A percentile compares a stretch with the other conserved stretches of the same genome.
These are phyloP conservation scores for Kernera saxatilis DNA, from an alignment of 345 rosid species.

Conservation along the genomic window DNA sequence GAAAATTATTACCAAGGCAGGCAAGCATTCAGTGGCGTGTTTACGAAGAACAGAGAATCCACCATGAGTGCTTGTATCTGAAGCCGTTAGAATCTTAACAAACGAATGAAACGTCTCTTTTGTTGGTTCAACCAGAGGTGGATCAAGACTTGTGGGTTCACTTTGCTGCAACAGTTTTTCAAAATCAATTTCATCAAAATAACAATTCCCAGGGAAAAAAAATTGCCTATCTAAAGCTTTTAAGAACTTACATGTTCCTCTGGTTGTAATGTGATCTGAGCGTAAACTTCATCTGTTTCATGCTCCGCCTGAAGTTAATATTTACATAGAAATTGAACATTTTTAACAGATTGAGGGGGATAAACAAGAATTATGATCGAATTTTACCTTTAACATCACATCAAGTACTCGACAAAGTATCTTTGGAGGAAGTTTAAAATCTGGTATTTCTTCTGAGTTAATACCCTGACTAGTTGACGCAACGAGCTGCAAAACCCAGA, in stretches of 20 bases:
- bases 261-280: slow-evolving; percentile 78
- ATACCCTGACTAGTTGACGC: slow-evolving; percentile 82
- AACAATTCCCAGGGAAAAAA: not conserved
- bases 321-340: not conserved
- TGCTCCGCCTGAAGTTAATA: slow-evolving; percentile 84
- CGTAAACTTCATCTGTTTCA: slow-evolving; percentile 87
- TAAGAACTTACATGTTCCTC: slow-evolving; percentile 49
- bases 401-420: slow-evolving; percentile 69
- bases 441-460: slow-evolving; percentile 46
- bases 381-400: slow-evolving; percentile 55
- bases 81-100: slow-evolving; percentile 80
- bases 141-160: slow-evolving; percentile 56
- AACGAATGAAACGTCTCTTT: slow-evolving; percentile 54
- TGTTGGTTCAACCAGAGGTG: slow-evolving; percentile 38
- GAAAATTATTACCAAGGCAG: slow-evolving; percentile 42
- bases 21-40: slow-evolving; percentile 81
- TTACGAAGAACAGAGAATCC: slow-evolving; percentile 90
- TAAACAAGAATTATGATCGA: not conserved
- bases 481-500: slow-evolving; percentile 52
- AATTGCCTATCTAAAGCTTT: not conserved
- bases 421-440: slow-evolving; percentile 67
- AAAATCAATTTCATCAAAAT: not conserved
- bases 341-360: not conserved
- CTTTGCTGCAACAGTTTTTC: slow-evolving; percentile 49
- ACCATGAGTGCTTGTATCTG: slow-evolving; percentile 93